These are phyloP conservation scores for Esteya vermicola DNA, from an alignment of 2,329 filamentous ascomycete genomes.

Conservation along the genomic window DNA sequence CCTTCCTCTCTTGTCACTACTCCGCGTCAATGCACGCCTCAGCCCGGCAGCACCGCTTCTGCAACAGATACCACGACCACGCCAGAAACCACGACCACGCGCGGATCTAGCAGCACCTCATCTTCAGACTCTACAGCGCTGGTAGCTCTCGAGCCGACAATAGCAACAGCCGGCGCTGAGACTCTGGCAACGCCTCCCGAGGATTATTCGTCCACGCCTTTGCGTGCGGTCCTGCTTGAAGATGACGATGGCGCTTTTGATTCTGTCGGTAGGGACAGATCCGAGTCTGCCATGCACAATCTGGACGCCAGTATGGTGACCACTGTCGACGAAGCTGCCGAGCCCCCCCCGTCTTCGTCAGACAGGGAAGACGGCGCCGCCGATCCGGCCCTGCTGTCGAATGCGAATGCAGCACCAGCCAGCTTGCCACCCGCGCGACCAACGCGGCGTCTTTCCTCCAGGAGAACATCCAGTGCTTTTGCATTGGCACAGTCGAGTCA, in stretches of 20 bases:
- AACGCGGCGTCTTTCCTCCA: too few species aligned
- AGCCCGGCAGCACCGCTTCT: neutral
- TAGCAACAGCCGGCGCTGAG: neutral
- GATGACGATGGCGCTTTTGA: neutral
- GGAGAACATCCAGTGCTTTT: too few species aligned
- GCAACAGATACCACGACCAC: neutral
- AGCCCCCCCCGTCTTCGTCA: conserved; percentile 4
- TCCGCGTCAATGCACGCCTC: neutral
- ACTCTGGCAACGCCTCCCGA: neutral
- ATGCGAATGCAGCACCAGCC: neutral
- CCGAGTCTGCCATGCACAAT: neutral
- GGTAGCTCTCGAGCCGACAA: neutral
- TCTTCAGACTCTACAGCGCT: too few species aligned
- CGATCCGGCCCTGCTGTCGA: neutral
- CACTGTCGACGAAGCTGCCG: too few species aligned
- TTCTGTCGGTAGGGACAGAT: neutral
- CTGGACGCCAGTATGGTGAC: too few species aligned
- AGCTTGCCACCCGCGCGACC: too few species aligned
- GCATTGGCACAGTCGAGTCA: too few species aligned
- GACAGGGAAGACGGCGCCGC: conserved; percentile 4
- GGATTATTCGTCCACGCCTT: neutral
- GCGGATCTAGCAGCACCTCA: neutral
- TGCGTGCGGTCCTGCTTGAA: neutral
- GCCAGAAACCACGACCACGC: neutral
- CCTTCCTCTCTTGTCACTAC: neutral